phyloP scores from a whole-genome alignment of 805 yeast genomes.

The Dipodascopsis uninucleata region DNA sequence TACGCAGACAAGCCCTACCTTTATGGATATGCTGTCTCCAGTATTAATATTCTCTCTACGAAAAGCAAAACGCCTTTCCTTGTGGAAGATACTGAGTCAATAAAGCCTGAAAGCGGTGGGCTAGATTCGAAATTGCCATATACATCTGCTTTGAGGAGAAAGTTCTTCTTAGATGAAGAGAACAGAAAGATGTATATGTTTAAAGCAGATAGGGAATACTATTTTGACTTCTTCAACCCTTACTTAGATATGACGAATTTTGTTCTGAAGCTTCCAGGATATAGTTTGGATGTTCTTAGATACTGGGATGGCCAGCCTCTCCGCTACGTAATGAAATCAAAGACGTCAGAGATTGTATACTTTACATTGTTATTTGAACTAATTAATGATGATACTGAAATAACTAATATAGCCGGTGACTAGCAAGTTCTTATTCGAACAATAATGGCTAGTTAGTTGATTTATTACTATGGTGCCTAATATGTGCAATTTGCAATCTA shows the following conservation, averaged over 20 bases:
- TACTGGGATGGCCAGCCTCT: conserved; percentile 39
- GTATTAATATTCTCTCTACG: conserved; percentile 48
- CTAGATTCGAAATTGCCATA: conserved; percentile 6
- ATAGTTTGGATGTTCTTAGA: conserved; percentile 37
- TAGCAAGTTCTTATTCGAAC: neutral
- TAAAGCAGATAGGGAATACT: conserved; percentile 40
- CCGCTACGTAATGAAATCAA: conserved; percentile 37
- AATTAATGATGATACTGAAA: conserved; percentile 1
- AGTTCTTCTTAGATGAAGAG: conserved; percentile 42
- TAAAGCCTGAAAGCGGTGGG: conserved; percentile 1
- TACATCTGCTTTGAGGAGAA: conserved; percentile 41
- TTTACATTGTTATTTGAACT: conserved; percentile 32
- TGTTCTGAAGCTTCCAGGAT: conserved; percentile 52
- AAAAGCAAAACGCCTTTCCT: conserved; percentile 5
- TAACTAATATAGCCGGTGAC: neutral
- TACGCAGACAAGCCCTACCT: conserved; percentile 59
- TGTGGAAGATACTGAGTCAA: conserved; percentile 10
- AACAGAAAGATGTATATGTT: conserved; percentile 45
- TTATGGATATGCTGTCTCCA: conserved; percentile 58
- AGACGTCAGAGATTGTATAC: conserved; percentile 29
- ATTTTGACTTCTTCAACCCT: conserved; percentile 54
- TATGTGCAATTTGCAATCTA: neutral
- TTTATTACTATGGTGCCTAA: neutral
- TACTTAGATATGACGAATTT: conserved; percentile 49
- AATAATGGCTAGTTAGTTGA: neutral